phyloP scores from a whole-genome alignment of 352 stramenopile genomes.

The Phytophthora chlamydospora region DNA sequence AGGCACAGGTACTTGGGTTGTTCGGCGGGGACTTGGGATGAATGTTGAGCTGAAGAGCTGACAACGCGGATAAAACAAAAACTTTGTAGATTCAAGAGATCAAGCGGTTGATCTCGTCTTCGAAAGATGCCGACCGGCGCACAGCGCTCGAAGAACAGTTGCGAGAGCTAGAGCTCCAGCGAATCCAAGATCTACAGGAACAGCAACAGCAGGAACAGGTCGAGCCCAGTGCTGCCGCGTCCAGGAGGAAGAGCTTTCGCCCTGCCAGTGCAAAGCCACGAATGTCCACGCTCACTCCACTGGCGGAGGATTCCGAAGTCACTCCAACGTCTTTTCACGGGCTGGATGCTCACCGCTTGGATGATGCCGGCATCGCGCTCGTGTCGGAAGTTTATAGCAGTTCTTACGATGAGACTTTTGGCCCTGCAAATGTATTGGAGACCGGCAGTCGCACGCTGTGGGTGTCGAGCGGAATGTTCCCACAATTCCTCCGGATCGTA shows the following conservation, averaged over 20 bases:
- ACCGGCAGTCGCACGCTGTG: constrained; percentile 64
- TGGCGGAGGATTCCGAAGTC: constrained; percentile 73
- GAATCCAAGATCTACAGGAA: constrained; percentile 52
- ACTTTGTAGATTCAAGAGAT: constrained; percentile 74
- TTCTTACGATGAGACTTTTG: constrained; percentile 61
- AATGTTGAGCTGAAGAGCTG: constrained; percentile 1
- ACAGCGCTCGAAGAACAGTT: constrained; percentile 72
- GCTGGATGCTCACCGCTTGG: constrained; percentile 45
- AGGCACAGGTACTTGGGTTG: constrained; percentile 54
- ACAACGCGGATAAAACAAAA: background rate
- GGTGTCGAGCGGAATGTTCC: constrained; percentile 76
- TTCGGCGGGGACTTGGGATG: background rate
- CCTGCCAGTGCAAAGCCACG: constrained; percentile 72
- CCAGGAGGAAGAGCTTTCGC: constrained; percentile 71
- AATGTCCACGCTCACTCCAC: constrained; percentile 50
- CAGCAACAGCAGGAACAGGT: constrained; percentile 15
- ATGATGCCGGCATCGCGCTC: constrained; percentile 40
- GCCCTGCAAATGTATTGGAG: constrained; percentile 57
- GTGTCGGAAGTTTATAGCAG: constrained; percentile 72
- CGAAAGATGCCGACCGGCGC: constrained; percentile 63
- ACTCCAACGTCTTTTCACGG: constrained; percentile 51
- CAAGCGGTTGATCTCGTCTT: constrained; percentile 73
- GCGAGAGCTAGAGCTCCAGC: constrained; percentile 63
- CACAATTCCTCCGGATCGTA: constrained; percentile 70
- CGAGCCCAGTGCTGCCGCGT: constrained; percentile 1